These are phyloP conservation scores for Nicotiana paniculata DNA, from an alignment of 257 asterid genomes.

Conservation along the genomic window DNA sequence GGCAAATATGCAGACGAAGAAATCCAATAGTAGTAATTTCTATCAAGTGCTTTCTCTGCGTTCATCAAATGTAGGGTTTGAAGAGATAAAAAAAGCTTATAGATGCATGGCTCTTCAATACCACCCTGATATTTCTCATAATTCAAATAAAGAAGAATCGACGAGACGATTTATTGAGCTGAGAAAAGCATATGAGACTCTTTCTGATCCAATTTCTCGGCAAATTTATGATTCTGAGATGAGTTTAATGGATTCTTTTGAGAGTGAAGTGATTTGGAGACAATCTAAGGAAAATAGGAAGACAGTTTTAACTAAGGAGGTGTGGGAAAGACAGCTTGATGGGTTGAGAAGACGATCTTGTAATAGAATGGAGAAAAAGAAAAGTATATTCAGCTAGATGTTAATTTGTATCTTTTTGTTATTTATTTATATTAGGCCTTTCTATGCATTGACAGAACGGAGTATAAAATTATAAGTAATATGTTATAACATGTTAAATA, in stretches of 20 bases:
- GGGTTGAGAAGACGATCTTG: slow-evolving; percentile 28
- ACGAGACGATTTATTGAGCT: slow-evolving; percentile 34
- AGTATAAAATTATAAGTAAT: no score
- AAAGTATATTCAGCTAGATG: background rate
- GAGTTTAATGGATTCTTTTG: slow-evolving; percentile 8
- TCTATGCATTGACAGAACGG: no score
- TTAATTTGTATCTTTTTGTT: no score
- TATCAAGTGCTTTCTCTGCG: slow-evolving; percentile 35
- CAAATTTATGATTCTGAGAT: slow-evolving; percentile 27
- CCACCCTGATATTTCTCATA: slow-evolving; percentile 41
- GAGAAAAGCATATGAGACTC: slow-evolving; percentile 36
- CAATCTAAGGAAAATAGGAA: background rate
- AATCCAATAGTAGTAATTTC: slow-evolving; percentile 15
- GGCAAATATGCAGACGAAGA: background rate
- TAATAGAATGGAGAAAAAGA: slow-evolving; percentile 22
- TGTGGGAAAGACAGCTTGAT: slow-evolving; percentile 51
- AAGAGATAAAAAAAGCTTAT: slow-evolving; percentile 50
- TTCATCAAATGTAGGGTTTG: slow-evolving; percentile 28
- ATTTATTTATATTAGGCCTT: no score
- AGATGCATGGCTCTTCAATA: slow-evolving; percentile 34
- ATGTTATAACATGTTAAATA: no score
- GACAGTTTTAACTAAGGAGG: slow-evolving; percentile 17
- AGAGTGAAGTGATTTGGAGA: background rate
- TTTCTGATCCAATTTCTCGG: slow-evolving; percentile 35
- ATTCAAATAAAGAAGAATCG: slow-evolving; percentile 26